Evolutionary conservation across 2,329 filamentous ascomycete genomes (phyloP), one percentile per base, ranked within the genome.

Genomic region (Xylariaceae sp.): DNA sequence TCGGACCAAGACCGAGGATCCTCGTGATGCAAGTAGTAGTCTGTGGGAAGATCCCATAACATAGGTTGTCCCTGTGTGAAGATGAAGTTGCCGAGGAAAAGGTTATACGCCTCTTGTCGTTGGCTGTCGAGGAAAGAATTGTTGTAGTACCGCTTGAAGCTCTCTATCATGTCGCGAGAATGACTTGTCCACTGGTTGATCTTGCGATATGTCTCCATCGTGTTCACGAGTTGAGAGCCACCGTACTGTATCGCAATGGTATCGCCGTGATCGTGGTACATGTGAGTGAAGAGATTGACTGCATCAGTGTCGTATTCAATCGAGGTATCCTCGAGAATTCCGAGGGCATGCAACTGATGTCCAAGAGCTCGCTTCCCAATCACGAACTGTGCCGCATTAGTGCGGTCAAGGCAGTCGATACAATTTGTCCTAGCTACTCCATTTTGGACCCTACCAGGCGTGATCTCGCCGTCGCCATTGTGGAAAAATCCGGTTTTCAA

Each of bases 151-250:
- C 94, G 85, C 74, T 97, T 99, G 79, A 99, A 97, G 73, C 91
- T 96, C 76, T 99, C 94, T 18, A 99, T 92, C 93, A 99, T 97
- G 73, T 99, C 94, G 66, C 94, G 84, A 2, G 93, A 97, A 73
- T 96, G 92, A 68, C 91, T 96, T 23, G 92, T 96, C 94, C 94
- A 99, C 73, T 97, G 93, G 66, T 97, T 97, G 73, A 97, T 96
- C 75, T 97, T 97, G 59, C 94, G 89, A 73, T 99, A 99, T 3
- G 94, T 99, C 65, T 96, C 92, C 92, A 99, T 97, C 0, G 94
- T 99, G 72, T 99, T 99, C 68, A 99, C 94, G 0, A 99, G 82
- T 73, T 99, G 94, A 2, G 92, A 97, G 8, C 94, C 94, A 58
- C 94, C 94, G 68, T 99, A 99, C 72, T 99, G 94, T 56, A 97